phyloP scores from a whole-genome alignment of 1,284 basidiomycete species.

The Irpex sp. region DNA sequence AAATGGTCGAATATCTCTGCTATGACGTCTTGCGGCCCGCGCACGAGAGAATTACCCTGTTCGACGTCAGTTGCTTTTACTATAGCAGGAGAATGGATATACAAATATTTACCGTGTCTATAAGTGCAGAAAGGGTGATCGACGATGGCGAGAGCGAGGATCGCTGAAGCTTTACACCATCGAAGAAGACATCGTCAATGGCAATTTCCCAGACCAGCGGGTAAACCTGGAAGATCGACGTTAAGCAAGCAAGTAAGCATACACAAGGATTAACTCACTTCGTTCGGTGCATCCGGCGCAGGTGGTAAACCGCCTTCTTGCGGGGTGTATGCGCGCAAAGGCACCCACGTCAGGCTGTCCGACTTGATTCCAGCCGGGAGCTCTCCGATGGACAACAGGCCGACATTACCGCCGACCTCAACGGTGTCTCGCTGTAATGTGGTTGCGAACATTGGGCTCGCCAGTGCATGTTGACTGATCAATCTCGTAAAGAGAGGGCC shows the following conservation, averaged over 20 bases:
- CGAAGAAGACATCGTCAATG: slow-evolving; percentile 54
- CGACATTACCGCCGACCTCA: slow-evolving; percentile 32
- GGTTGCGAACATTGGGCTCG: slow-evolving; percentile 24
- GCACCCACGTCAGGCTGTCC: slow-evolving; percentile 34
- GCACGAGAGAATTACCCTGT: slow-evolving; percentile 37
- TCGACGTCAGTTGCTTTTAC: background rate
- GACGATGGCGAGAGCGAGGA: slow-evolving; percentile 35
- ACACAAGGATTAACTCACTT: slow-evolving; percentile 19
- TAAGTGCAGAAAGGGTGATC: slow-evolving; percentile 40
- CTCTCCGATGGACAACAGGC: slow-evolving; percentile 36
- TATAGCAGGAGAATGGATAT: background rate
- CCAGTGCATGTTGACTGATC: slow-evolving; percentile 17
- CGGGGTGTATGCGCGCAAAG: slow-evolving; percentile 32
- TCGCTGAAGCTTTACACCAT: slow-evolving; percentile 42
- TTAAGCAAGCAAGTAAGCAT: slow-evolving; percentile 1
- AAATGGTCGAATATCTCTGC: slow-evolving; percentile 33
- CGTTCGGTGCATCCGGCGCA: slow-evolving; percentile 28
- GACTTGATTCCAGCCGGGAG: slow-evolving; percentile 32
- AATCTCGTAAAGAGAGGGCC: slow-evolving; percentile 29
- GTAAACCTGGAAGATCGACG: slow-evolving; percentile 20
- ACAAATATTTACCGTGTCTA: slow-evolving; percentile 42
- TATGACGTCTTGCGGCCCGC: slow-evolving; percentile 34
- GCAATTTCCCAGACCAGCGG: slow-evolving; percentile 49
- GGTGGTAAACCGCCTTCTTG: slow-evolving; percentile 33
- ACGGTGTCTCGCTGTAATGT: slow-evolving; percentile 36